Evolutionary conservation across 495 filamentous ascomycete genomes (phyloP).

Genomic region (Hapsidospora chrysogenum): DNA sequence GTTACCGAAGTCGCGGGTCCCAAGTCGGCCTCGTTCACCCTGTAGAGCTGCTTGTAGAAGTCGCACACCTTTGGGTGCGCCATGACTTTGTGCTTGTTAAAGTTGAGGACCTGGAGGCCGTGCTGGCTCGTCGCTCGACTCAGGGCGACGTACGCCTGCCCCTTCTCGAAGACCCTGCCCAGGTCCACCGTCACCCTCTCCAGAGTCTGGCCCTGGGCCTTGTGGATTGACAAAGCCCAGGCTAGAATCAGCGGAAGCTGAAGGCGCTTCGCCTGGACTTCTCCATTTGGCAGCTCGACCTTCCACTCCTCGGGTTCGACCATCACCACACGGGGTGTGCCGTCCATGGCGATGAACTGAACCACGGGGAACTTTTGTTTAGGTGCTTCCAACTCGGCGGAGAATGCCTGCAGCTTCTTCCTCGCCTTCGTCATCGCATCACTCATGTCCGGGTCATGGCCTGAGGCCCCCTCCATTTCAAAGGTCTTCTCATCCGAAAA

Average conservation of each 20-base stretch:
- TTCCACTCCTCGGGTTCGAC: slow-evolving; percentile 86
- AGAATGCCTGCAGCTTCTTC: slow-evolving; percentile 20
- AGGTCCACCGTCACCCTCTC: slow-evolving; percentile 92
- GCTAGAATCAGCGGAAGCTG: slow-evolving; percentile 82
- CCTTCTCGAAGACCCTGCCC: slow-evolving; percentile 86
- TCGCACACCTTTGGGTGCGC: slow-evolving; percentile 72
- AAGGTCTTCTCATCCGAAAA: slow-evolving; percentile 81
- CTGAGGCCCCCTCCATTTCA: slow-evolving; percentile 40
- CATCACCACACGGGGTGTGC: slow-evolving; percentile 58
- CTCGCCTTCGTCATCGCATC: slow-evolving; percentile 27
- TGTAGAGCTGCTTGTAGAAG: slow-evolving; percentile 72
- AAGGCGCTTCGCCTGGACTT: slow-evolving; percentile 68
- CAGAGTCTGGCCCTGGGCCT: slow-evolving; percentile 91
- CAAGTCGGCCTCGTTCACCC: slow-evolving; percentile 26
- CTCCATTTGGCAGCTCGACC: slow-evolving; percentile 87
- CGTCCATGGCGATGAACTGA: slow-evolving; percentile 62
- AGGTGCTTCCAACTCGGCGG: slow-evolving; percentile 10
- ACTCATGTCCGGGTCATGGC: slow-evolving; percentile 24
- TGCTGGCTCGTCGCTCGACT: slow-evolving; percentile 73
- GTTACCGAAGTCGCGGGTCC: neutral
- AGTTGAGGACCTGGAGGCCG: slow-evolving; percentile 76
- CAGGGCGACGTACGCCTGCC: slow-evolving; percentile 73
- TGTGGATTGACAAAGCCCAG: slow-evolving; percentile 95
- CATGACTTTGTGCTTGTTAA: slow-evolving; percentile 84
- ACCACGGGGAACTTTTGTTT: slow-evolving; percentile 61